Evolutionary conservation across 2,329 filamentous ascomycete genomes (phyloP), one percentile per base, ranked within the genome.

Genomic region (Colletotrichum musicola): DNA sequence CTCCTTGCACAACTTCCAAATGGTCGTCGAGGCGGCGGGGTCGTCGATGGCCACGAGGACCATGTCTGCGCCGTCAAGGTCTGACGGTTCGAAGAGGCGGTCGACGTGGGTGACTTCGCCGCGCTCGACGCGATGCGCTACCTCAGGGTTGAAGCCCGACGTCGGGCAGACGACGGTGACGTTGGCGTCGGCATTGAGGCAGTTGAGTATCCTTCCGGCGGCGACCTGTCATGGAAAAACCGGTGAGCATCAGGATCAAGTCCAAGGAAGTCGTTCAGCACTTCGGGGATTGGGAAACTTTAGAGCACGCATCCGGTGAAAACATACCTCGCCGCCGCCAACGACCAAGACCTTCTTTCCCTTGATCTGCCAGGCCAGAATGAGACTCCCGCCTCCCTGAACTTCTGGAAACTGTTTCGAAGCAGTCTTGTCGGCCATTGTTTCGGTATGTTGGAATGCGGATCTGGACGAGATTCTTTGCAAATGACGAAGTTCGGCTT

Each of bases 31-130:
- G n/a, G 94, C 95, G 55, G 90, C 92, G 0, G 96, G 93, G 77
- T 98, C 95, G 78, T 99, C 96, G 73, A 99, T 89, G 64, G 96
- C 96, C 2, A 94, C 94, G 60, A 99, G 86, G 13, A 98, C 95
- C 93, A 99, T 97, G 75, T 93, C 91, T 57, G 84, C 87, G 55
- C 86, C 86, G 73, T 97, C 92, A 62, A 99, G 89, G 77, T 99
- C 95, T n/a, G 89, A 84, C 1, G 95, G 92, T 74, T 94, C 88
- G 81, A 98, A 99, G 70, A 90, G 86, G 70, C 94, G 93, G 80
- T 97, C 91, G 76, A 95, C 77, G 80, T 97, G 93, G 42, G 88
- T 87, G 68, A 98, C 90, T 77, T 97, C 92, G 51, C 89, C 86
- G 73, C 92, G 85, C 62, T 89, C 84, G 62, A 98, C 86, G 69